Evolutionary conservation across 2,329 filamentous ascomycete genomes (phyloP).

Genomic region (Colletotrichum paranaense): DNA sequence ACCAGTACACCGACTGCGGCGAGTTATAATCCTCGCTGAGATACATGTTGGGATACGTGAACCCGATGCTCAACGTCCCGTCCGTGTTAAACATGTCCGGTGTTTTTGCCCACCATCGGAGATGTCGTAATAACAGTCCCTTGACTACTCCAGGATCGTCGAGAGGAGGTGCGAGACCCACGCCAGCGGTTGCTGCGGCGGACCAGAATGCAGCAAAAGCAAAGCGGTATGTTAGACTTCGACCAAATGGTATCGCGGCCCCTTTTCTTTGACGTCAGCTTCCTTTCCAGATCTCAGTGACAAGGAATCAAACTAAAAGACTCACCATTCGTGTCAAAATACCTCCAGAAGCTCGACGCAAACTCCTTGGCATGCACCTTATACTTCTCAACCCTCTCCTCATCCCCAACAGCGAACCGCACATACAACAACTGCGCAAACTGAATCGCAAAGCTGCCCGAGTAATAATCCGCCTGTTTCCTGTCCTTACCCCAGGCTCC

Average conservation of each 20-base stretch:
- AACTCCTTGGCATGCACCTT: slow-evolving; percentile 49
- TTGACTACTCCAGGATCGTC: slow-evolving; percentile 48
- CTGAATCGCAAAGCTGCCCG: slow-evolving; percentile 58
- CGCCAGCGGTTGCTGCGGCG: slow-evolving; percentile 49
- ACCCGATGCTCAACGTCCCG: slow-evolving; percentile 55
- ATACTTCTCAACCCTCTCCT: slow-evolving; percentile 47
- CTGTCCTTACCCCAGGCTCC: slow-evolving; percentile 49
- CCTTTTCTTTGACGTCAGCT: slow-evolving; percentile 41
- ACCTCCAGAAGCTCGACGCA: slow-evolving; percentile 51
- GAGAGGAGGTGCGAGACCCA: slow-evolving; percentile 47
- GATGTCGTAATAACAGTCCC: slow-evolving; percentile 54
- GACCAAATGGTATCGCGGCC: slow-evolving; percentile 58
- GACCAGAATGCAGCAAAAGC: slow-evolving; percentile 56
- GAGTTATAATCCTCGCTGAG: slow-evolving; percentile 63
- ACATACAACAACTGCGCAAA: slow-evolving; percentile 55
- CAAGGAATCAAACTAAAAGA: not conserved
- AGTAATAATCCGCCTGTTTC: slow-evolving; percentile 58
- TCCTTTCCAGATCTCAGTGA: rapidly evolving
- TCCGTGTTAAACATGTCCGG: slow-evolving; percentile 54
- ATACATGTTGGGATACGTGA: slow-evolving; percentile 53
- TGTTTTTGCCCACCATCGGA: slow-evolving; percentile 54
- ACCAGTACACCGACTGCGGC: slow-evolving; percentile 61
- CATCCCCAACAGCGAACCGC: slow-evolving; percentile 49
- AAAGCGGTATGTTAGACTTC: slow-evolving; percentile 58
- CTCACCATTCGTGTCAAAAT: slow-evolving; percentile 53